Conservation (phyloP, 257 asterid species). For the Petunia axillaris region DNA sequence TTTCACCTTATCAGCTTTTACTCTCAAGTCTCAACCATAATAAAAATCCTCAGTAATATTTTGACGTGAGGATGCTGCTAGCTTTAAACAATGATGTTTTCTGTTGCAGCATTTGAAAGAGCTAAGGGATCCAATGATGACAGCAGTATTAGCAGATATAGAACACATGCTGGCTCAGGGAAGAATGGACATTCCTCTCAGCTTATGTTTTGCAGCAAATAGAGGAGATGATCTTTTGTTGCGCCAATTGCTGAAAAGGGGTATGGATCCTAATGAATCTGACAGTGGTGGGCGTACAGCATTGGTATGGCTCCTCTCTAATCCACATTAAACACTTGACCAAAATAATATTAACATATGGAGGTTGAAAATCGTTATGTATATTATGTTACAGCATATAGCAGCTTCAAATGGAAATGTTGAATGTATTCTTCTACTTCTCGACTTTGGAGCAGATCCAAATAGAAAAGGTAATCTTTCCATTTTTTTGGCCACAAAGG, state of each 20-base stretch:
- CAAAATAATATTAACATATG: neutral
- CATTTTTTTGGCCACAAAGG: neutral
- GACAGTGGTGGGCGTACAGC: conserved; percentile 65
- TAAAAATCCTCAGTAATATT: neutral
- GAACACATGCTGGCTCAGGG: conserved; percentile 84
- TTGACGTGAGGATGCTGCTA: conserved; percentile 8
- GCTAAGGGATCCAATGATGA: conserved; percentile 56
- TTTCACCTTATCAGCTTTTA: neutral
- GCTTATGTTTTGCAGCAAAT: conserved; percentile 80
- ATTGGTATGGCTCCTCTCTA: conserved; percentile 47
- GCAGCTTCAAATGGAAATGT: conserved; percentile 62
- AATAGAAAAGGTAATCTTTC: conserved; percentile 56
- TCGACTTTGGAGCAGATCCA: conserved; percentile 75
- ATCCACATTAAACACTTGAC: neutral
- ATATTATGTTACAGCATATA: conserved; percentile 56
- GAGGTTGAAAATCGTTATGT: neutral
- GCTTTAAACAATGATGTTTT: conserved; percentile 3
- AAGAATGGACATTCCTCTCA: conserved; percentile 79
- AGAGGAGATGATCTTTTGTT: conserved; percentile 72
- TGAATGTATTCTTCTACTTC: conserved; percentile 64
- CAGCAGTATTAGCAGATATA: conserved; percentile 55
- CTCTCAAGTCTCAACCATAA: neutral
- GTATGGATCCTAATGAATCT: conserved; percentile 70
- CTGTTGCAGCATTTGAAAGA: conserved; percentile 65
- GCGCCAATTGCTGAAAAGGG: conserved; percentile 66